phyloP scores from a whole-genome alignment of 2,329 filamentous ascomycete species.

The Trichoderma citrinoviride region DNA sequence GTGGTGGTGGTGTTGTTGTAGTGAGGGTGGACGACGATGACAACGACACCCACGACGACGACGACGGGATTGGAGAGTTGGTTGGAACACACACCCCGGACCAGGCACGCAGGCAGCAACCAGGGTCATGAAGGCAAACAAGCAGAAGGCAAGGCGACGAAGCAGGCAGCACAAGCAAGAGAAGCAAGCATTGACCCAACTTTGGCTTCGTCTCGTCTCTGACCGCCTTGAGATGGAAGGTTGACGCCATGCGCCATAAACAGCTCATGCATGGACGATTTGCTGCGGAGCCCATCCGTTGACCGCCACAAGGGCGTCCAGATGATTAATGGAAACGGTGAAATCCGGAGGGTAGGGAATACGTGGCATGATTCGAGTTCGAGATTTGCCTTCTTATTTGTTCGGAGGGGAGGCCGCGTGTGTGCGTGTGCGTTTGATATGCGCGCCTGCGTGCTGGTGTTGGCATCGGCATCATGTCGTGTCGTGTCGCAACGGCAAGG shows the following conservation, averaged over 20 bases:
- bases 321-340: slow-evolving; percentile 19
- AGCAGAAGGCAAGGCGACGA: background rate
- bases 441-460: background rate
- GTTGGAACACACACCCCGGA: background rate
- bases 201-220: slow-evolving; percentile 1
- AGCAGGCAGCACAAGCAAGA: background rate
- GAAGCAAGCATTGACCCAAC: slow-evolving; percentile 10
- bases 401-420: background rate
- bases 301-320: slow-evolving; percentile 16
- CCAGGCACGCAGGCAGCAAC: slow-evolving; percentile 5
- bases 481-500: slow-evolving; percentile 6
- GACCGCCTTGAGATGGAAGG: slow-evolving; percentile 14
- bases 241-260: slow-evolving; percentile 21
- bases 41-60: background rate
- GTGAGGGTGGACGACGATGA: slow-evolving; percentile 7
- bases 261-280: slow-evolving; percentile 21
- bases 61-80: background rate
- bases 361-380: slow-evolving; percentile 19
- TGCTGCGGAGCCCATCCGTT: slow-evolving; percentile 15
- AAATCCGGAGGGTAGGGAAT: slow-evolving; percentile 7
- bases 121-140: background rate
- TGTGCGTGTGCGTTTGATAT: background rate
- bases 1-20: slow-evolving; percentile 5
- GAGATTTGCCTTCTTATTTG: slow-evolving; percentile 6
- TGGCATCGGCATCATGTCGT: background rate